Evolutionary conservation across 768 basidiomycete genomes (phyloP), one percentile per base, ranked within the genome.

Genomic region (Macrolepiota albuminosa): DNA sequence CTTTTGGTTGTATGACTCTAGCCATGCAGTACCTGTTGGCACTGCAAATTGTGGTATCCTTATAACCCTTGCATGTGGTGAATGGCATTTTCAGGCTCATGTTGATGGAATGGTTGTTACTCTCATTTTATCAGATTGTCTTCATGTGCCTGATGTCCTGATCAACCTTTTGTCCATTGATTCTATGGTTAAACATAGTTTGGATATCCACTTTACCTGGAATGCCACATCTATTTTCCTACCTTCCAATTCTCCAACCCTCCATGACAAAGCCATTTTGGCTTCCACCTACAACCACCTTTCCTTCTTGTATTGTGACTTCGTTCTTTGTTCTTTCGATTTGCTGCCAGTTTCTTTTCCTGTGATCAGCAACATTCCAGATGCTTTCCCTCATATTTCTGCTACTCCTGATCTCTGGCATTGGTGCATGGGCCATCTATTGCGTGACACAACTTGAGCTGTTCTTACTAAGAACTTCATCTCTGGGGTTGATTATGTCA

Each of bases 221-320:
- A 8, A 45, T 1, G 43, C 43, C 4, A 45, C n/a, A 7, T 45
- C 43, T 3, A 10, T 45, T 0, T 21, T 45, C 7, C 21, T 45
- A 1, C n/a, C 43, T 2, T 4, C 8, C 4, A 3, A 3, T 1
- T 4, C 9, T 3, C 0, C 21, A 4, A 9, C 3, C 29, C 29
- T 29, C 29, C 29, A 29, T 21, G n/a, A 10, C 1, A 2, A 45
- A 6, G 18, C 40, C 4, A 6, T 42, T 18, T 1, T 4, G 16
- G 40, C 13, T 6, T 18, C 40, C 1, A 18, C 8, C 0, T 6
- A 6, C 3, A n/a, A n/a, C 6, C 18, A 2, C 8, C 18, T 42
- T 4, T 42, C 40, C 0, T 42, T 42, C 6, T 5, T 42, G 0
- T 7, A n/a, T 6, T 42, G 40, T 6, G 40, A 42, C 8, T 45